Base-by-base conservation (phyloP, 441 rosid species). In the Euphorbia celastroides region DNA sequence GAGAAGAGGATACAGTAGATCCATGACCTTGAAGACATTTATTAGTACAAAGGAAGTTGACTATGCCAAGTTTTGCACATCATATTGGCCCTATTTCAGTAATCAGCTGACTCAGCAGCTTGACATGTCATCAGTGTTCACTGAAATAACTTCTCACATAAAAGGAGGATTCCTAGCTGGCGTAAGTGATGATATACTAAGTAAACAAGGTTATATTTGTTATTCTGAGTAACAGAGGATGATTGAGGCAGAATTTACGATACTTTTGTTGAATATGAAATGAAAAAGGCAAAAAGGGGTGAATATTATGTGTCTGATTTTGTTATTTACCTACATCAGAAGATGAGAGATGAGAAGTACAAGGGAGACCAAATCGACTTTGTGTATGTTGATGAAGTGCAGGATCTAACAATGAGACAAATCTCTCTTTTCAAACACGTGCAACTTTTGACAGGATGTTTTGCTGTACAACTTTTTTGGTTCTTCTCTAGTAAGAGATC, bases 381-480 rank as follows among this genome's bases (percentile, higher is more conserved):
- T 66, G 86, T 82, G 20, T 86, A 84, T 56, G 71, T 82, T 8
- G 91, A 82, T 74, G 87, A 84, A 74, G 87, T 84, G 52, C 88
- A 86, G 67, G 88, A 86, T 79, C 79, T 84, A 7, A 81, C 88
- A 11, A 79, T 76, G 77, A 79, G 81, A 60, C 92, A 84, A 57
- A 80, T 83, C 64, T 80, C 84, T 44, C 70, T 85, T 12, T 82
- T 85, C 73, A 83, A 83, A 19, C 68, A 83, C 62, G 36, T 83
- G n/a, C n/a, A n/a, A n/a, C n/a, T n/a, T n/a, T n/a, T n/a, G n/a
- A n/a, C 32, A 84, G 92, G 87, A 84, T 71, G 89, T 84, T 0
- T 17, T 86, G 55, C 44, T 84, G 51, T 83, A 73, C 74, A 72
- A 82, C 67, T 81, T 81, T 74, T 86, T 86, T 67, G 70, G 86